Evolutionary conservation across 1,284 basidiomycete species (phyloP).

Genomic region (Anthracocystis walkeri): DNA sequence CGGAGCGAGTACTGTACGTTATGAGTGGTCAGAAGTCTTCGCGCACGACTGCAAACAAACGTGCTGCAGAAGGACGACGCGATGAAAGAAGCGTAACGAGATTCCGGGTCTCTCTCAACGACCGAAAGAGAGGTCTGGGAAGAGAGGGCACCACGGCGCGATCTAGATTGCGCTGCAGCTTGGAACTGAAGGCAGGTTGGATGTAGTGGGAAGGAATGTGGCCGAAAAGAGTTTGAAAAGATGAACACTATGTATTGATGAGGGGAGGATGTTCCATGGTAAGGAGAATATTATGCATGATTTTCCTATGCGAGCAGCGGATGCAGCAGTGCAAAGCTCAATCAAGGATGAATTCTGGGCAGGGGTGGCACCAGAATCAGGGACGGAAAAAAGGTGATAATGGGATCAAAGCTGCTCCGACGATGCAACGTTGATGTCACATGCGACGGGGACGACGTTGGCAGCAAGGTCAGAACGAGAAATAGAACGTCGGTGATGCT

Average conservation of each 20-base stretch:
- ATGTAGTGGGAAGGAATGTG: neutral
- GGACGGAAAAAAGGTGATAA: slow-evolving; percentile 12
- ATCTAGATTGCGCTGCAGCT: neutral
- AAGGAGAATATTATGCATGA: slow-evolving; percentile 39
- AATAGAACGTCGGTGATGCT: neutral
- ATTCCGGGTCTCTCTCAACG: neutral
- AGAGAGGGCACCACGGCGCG: neutral
- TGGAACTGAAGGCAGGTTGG: neutral
- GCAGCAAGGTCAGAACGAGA: neutral
- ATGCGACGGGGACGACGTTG: slow-evolving; percentile 7
- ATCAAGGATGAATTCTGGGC: slow-evolving; percentile 1
- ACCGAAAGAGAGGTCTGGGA: neutral
- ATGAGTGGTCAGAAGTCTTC: neutral
- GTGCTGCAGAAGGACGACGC: slow-evolving; percentile 6
- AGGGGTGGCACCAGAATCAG: slow-evolving; percentile 4
- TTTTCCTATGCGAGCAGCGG: slow-evolving; percentile 25
- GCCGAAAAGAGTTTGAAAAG: slow-evolving; percentile 4
- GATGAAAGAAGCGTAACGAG: neutral
- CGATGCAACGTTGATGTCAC: neutral
- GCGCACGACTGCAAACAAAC: slow-evolving; percentile 13
- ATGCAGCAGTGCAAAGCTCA: slow-evolving; percentile 13
- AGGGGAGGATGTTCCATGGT: slow-evolving; percentile 27
- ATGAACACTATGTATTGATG: slow-evolving; percentile 1
- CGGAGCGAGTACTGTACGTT: neutral
- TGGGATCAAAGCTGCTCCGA: neutral